phyloP scores from a whole-genome alignment of 1,284 basidiomycete species.

The Boletus semigastroideus region DNA sequence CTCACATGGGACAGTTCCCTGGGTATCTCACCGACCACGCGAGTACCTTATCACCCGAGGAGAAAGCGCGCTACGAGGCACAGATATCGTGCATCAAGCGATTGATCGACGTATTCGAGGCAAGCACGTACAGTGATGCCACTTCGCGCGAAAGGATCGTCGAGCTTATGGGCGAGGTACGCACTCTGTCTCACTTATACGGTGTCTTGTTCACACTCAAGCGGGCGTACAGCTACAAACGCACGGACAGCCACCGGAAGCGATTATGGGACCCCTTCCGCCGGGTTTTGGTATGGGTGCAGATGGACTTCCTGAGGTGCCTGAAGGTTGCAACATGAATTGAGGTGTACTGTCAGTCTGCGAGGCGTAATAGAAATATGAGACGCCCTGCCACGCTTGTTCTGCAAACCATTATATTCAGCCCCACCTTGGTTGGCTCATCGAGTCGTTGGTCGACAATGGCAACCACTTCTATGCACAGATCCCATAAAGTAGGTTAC shows the following conservation, averaged over 20 bases:
- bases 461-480: neutral
- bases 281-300: slow-evolving; percentile 64
- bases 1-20: slow-evolving; percentile 58
- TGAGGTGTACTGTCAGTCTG: slow-evolving; percentile 9
- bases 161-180: slow-evolving; percentile 76
- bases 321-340: slow-evolving; percentile 50
- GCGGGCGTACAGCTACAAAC: slow-evolving; percentile 67
- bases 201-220: neutral
- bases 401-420: no score
- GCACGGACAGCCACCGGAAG: slow-evolving; percentile 83
- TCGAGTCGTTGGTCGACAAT: neutral
- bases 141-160: slow-evolving; percentile 56
- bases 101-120: slow-evolving; percentile 77
- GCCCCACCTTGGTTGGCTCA: no score
- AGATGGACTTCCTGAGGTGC: slow-evolving; percentile 57
- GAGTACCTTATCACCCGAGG: slow-evolving; percentile 52
- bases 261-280: slow-evolving; percentile 91
- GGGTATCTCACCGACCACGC: slow-evolving; percentile 60
- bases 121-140: slow-evolving; percentile 63
- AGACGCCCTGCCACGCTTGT: no score
- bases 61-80: slow-evolving; percentile 66
- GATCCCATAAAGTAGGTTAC: neutral
- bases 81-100: slow-evolving; percentile 67
- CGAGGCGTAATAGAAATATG: neutral
- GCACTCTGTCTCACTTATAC: slow-evolving; percentile 13